A percentile compares a stretch with the other conserved stretches of the same genome.
Conservation (phyloP, 208 protist species). For the Trypanosoma conorhini region DNA sequence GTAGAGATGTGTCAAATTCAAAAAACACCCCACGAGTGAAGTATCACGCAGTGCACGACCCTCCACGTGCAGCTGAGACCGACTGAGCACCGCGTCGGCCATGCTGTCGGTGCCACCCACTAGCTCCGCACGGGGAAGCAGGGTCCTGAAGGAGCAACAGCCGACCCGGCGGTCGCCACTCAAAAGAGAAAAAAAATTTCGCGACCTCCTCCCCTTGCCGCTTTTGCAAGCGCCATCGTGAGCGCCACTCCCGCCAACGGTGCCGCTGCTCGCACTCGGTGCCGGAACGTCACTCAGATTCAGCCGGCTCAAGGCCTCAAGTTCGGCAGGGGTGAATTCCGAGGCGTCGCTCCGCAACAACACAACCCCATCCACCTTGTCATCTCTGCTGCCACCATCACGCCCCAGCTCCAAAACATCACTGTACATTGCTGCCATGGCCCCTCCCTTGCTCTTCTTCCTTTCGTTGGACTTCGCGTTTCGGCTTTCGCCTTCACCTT, state of each 20-base stretch:
- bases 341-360: constrained; percentile 30
- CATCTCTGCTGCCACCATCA: constrained; percentile 1
- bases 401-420: background rate
- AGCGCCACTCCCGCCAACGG: background rate
- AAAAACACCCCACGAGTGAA: constrained; percentile 49
- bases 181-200: constrained; percentile 1
- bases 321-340: constrained; percentile 49
- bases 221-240: background rate
- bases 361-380: constrained; percentile 2
- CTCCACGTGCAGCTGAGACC: constrained; percentile 48
- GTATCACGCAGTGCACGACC: constrained; percentile 40
- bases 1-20: constrained; percentile 81
- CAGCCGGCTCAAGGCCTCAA: constrained; percentile 45
- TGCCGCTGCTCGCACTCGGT: background rate
- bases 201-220: background rate
- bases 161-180: background rate
- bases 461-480: background rate
- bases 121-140: constrained; percentile 41
- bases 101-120: constrained; percentile 62
- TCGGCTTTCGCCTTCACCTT: background rate
- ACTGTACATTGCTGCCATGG: background rate
- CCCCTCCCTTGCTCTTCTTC: background rate
- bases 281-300: constrained; percentile 34
- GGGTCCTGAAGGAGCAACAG: constrained; percentile 19
- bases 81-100: constrained; percentile 65